phyloP scores from a whole-genome alignment of 116 monocot species.

The Iris pallida region DNA sequence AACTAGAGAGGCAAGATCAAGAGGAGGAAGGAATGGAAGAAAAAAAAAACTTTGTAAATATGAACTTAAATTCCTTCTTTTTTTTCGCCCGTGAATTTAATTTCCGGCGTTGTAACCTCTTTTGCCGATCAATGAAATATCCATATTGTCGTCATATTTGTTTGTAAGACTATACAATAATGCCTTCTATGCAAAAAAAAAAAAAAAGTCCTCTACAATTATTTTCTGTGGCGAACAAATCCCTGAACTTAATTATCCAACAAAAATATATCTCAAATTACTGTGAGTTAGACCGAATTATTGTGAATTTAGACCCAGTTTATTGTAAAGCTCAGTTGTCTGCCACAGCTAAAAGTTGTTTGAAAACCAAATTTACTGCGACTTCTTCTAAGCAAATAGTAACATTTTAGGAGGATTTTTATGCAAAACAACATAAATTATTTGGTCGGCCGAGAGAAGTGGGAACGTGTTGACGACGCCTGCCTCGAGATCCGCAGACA shows the following conservation, averaged over 20 bases:
- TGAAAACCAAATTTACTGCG: background rate
- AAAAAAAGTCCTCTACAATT: no score
- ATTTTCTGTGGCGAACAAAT: no score
- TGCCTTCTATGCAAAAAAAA: no score
- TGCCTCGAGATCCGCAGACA: slow-evolving; percentile 24
- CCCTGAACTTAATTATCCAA: no score
- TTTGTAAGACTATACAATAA: no score
- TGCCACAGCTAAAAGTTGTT: slow-evolving; percentile 1
- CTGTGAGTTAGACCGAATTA: no score
- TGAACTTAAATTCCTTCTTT: background rate
- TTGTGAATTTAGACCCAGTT: background rate
- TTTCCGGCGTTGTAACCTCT: slow-evolving; percentile 11
- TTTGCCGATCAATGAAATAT: slow-evolving; percentile 1
- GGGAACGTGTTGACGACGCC: slow-evolving; percentile 27
- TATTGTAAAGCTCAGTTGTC: background rate
- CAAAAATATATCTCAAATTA: no score
- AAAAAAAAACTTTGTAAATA: slow-evolving; percentile 15
- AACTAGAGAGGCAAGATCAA: background rate
- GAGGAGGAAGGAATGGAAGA: background rate
- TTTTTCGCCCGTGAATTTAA: slow-evolving; percentile 10
- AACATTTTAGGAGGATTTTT: background rate
- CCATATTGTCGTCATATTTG: slow-evolving; percentile 2
- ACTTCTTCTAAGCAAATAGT: background rate
- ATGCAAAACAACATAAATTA: no score
- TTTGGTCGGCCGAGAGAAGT: background rate